A percentile compares a stretch with the other conserved stretches of the same genome.
Conservation (phyloP, 208 protist genomes). For the Trypanosoma boissoni region DNA sequence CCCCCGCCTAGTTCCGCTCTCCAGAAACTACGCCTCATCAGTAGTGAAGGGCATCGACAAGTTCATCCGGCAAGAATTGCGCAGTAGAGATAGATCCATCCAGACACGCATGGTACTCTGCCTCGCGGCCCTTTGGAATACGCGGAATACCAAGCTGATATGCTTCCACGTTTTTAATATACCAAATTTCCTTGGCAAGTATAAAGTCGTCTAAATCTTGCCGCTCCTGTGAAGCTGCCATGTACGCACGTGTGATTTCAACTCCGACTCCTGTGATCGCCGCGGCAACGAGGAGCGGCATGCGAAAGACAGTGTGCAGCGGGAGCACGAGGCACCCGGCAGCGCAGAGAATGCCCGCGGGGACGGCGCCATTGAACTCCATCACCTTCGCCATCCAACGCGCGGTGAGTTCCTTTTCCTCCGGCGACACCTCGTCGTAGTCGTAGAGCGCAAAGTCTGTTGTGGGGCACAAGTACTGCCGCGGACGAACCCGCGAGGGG, state of each 20-base stretch:
- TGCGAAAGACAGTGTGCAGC: conserved; percentile 72
- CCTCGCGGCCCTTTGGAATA: conserved; percentile 71
- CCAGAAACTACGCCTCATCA: not conserved
- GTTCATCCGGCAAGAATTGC: conserved; percentile 46
- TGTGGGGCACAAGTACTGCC: conserved; percentile 83
- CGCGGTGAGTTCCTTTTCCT: conserved; percentile 83
- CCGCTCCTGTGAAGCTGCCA: conserved; percentile 67
- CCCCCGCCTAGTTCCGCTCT: not conserved
- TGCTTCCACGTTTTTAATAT: conserved; percentile 90
- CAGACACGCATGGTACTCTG: conserved; percentile 67
- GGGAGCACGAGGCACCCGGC: conserved; percentile 73
- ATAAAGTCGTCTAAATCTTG: conserved; percentile 89
- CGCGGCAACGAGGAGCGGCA: conserved; percentile 69
- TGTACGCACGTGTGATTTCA: conserved; percentile 74
- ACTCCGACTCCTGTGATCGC: conserved; percentile 63
- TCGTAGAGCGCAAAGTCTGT: conserved; percentile 85
- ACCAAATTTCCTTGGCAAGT: conserved; percentile 87
- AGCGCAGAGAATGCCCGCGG: conserved; percentile 60
- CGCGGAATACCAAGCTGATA: conserved; percentile 79
- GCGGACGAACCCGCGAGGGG: conserved; percentile 71
- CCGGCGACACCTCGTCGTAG: conserved; percentile 81
- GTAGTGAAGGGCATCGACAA: conserved; percentile 44
- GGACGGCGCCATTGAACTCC: conserved; percentile 78
- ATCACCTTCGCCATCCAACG: conserved; percentile 82
- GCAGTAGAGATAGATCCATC: conserved; percentile 28